phyloP scores from a whole-genome alignment of 257 asterid species.

The Solanum commersonii region DNA sequence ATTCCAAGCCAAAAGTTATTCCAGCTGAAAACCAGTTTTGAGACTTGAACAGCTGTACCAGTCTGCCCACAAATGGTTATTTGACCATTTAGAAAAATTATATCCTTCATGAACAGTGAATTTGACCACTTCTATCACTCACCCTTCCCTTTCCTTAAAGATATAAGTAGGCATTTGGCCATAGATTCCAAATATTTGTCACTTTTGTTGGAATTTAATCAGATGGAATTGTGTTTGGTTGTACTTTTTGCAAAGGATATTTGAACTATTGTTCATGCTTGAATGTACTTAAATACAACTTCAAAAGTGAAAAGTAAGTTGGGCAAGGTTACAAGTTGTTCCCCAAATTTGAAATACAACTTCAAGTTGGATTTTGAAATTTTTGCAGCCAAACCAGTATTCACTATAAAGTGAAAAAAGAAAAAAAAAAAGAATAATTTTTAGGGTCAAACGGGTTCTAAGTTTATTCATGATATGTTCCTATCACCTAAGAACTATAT shows the following conservation, averaged over 20 bases:
- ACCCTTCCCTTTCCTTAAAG: neutral
- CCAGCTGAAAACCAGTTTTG: neutral
- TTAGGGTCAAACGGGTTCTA: neutral
- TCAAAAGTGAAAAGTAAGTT: neutral
- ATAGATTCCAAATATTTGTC: neutral
- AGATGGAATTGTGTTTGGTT: neutral
- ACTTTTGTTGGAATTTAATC: neutral
- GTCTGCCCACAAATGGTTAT: neutral
- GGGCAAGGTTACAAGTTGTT: neutral
- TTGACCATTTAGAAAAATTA: neutral
- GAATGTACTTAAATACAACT: neutral
- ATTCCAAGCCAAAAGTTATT: neutral
- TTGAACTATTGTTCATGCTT: neutral
- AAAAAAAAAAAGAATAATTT: neutral
- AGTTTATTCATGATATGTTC: neutral
- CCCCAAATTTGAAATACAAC: neutral
- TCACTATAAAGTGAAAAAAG: neutral
- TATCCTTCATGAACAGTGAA: neutral
- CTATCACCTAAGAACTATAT: neutral
- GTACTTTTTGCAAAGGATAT: neutral
- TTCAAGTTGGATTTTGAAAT: neutral
- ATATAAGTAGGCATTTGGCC: neutral
- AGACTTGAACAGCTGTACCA: neutral
- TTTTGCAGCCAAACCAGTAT: neutral
- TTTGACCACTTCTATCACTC: neutral